Base-by-base conservation (phyloP, 2,329 filamentous ascomycete genomes). In the Blastomyces emzantsi region DNA sequence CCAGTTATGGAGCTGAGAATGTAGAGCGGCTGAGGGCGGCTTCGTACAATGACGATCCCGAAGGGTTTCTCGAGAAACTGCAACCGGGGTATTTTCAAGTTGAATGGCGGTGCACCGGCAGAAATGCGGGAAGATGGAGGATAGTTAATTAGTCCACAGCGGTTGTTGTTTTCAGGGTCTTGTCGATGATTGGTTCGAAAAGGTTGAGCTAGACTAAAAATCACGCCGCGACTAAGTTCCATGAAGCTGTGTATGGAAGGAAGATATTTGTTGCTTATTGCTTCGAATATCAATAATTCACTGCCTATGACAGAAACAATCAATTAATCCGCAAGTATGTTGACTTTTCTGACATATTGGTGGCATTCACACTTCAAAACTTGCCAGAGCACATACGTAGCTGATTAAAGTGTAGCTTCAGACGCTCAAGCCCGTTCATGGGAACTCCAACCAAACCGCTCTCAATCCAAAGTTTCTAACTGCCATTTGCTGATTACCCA, bases 1-100 rank as follows among this genome's bases (percentile, higher is more conserved):
- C 69, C 2, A 74, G 75, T 45, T 82, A 81, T 64, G 78, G 79
- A 1, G 56, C 64, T n/a, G 69, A 65, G 8, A 81, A 77, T 62
- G 28, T 56, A 15, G 5, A 36, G 30, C 30, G 28, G 30, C 52
- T 56, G 28, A 36, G 30, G 52, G 52, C 8, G 30, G 30, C 25
- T 15, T 56, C 52, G 9, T 36, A 33, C 8, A 5, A 56, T 3
- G 28, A 56, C 33, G 52, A 56, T 56, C 52, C 52, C 2, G 30
- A 56, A 36, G 25, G 17, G 15, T 11, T 33, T 56, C 52, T 56
- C 8, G 7, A 36, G 15, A 36, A 4, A 5, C 30, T 56, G 52
- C 52, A 56, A n/a, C 52, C 52, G 19, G 52, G 52, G 36, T 56
- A 56, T 17, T 56, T 56, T 56, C 9, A 56, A 56, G n/a, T 30